A percentile compares a stretch with the other conserved stretches of the same genome.
Evolutionary conservation across 495 filamentous ascomycete genomes (phyloP).

Genomic region (Podospora conica): DNA sequence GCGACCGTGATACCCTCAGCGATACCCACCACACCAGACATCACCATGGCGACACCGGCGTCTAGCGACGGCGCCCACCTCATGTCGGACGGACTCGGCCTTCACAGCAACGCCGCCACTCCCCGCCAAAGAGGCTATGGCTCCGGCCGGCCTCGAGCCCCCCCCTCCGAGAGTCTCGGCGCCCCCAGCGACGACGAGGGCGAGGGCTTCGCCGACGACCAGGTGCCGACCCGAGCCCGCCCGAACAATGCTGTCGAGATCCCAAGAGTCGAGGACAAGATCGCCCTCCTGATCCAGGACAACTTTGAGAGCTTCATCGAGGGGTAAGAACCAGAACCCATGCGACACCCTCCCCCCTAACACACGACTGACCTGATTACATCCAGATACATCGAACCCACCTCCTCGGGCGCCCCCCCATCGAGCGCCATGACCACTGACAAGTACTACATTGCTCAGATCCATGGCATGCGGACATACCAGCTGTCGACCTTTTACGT

Average conservation of each 20-base stretch:
- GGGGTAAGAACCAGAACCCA: conserved; percentile 48
- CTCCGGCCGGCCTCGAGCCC: conserved; percentile 54
- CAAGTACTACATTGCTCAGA: conserved; percentile 95
- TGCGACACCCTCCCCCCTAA: background rate
- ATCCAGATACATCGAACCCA: conserved; percentile 64
- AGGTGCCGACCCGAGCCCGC: conserved; percentile 48
- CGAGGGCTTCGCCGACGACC: conserved; percentile 53
- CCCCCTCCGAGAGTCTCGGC: conserved; percentile 60
- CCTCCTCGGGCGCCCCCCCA: conserved; percentile 62
- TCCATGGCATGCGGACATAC: conserved; percentile 79
- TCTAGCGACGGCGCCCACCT: conserved; percentile 41
- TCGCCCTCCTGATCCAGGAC: conserved; percentile 77
- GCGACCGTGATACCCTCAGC: conserved; percentile 1
- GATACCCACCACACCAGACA: conserved; percentile 4
- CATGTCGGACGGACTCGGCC: conserved; percentile 35
- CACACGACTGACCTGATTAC: background rate
- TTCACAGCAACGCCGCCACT: conserved; percentile 27
- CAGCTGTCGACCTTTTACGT: conserved; percentile 94
- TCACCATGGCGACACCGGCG: conserved; percentile 28
- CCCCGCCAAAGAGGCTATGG: conserved; percentile 31
- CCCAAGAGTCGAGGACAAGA: conserved; percentile 78
- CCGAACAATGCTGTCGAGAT: conserved; percentile 57
- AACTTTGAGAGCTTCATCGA: conserved; percentile 88
- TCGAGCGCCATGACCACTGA: conserved; percentile 73
- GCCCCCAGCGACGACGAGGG: conserved; percentile 58